A percentile compares a stretch with the other conserved stretches of the same genome.
Conservation (phyloP, 139 green algal species). For the Haematococcus sp. region DNA sequence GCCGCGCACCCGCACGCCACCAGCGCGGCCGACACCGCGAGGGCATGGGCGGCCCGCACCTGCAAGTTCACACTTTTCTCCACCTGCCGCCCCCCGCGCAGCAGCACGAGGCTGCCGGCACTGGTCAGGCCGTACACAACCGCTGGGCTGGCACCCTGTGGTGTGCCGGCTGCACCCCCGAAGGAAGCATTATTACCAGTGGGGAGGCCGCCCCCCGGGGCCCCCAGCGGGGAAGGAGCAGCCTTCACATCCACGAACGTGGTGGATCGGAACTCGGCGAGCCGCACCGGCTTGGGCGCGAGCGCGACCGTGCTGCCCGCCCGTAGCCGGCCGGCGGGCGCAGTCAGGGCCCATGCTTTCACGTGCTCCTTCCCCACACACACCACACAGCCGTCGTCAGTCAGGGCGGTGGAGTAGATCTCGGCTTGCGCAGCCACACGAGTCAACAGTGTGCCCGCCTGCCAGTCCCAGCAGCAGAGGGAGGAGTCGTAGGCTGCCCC, state of each 20-base stretch:
- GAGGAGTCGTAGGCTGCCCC: constrained; percentile 28
- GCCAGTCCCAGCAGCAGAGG: constrained; percentile 47
- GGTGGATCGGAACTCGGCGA: constrained; percentile 29
- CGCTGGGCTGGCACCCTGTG: constrained; percentile 2
- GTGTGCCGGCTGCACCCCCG: not conserved
- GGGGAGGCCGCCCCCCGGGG: too few relatives aligned
- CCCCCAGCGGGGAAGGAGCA: too few relatives aligned
- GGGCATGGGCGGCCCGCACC: constrained; percentile 30
- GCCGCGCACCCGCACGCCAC: constrained; percentile 43
- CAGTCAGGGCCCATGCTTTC: not conserved
- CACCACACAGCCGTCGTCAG: constrained; percentile 27
- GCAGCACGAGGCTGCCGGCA: constrained; percentile 32
- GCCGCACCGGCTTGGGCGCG: constrained; percentile 21
- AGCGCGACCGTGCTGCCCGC: constrained; percentile 12
- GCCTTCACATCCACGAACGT: constrained; percentile 33
- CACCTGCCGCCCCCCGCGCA: constrained; percentile 28
- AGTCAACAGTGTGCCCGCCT: constrained; percentile 22
- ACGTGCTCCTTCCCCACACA: constrained; percentile 29
- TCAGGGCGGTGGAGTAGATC: constrained; percentile 12
- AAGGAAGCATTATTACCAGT: too few relatives aligned
- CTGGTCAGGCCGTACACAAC: constrained; percentile 40
- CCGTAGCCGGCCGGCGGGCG: not conserved
- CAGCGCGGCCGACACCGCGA: constrained; percentile 29
- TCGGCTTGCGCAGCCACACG: constrained; percentile 14
- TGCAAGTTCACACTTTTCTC: constrained; percentile 49